phyloP scores from a whole-genome alignment of 2,329 filamentous ascomycete species.

The Aureobasidium sp. region DNA sequence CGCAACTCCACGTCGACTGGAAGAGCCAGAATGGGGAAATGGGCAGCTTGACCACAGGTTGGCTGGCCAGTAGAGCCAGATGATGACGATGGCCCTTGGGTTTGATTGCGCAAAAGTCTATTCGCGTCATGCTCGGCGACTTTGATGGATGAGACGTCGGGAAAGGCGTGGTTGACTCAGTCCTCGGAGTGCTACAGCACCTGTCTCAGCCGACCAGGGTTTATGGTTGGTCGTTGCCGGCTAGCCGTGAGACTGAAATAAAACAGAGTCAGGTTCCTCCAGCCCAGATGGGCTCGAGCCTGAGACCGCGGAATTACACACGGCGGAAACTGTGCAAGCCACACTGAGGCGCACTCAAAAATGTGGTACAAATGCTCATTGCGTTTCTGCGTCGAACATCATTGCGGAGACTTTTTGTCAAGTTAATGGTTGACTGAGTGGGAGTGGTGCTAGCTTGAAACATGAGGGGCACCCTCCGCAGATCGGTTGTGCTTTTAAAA shows the following conservation, averaged over 20 bases:
- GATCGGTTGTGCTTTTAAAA: conserved; percentile 1
- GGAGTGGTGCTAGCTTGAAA: conserved; percentile 7
- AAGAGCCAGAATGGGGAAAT: conserved; percentile 80
- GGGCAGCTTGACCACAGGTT: conserved; percentile 81
- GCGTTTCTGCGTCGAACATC: not conserved
- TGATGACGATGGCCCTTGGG: not conserved
- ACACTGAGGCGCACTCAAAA: conserved; percentile 2
- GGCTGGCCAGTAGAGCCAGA: conserved; percentile 33
- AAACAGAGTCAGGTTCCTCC: conserved; percentile 6
- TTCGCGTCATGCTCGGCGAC: not conserved
- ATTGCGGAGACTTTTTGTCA: conserved; percentile 1
- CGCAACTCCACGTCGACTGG: conserved; percentile 82
- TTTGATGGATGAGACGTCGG: conserved; percentile 3
- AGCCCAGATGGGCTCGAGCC: not conserved
- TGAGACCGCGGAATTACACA: not conserved
- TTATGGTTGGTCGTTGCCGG: not conserved
- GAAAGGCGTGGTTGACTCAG: conserved; percentile 1
- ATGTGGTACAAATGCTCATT: not conserved
- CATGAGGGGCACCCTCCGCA: conserved; percentile 11
- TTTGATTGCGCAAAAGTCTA: conserved; percentile 7
- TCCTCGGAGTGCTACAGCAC: conserved; percentile 4
- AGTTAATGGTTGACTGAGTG: not conserved
- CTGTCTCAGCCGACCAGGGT: conserved; percentile 2
- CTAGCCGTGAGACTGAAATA: conserved; percentile 6
- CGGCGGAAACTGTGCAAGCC: not conserved